Base-by-base conservation (phyloP, 495 filamentous ascomycete genomes). In the Thermothielavioides terrestris region DNA sequence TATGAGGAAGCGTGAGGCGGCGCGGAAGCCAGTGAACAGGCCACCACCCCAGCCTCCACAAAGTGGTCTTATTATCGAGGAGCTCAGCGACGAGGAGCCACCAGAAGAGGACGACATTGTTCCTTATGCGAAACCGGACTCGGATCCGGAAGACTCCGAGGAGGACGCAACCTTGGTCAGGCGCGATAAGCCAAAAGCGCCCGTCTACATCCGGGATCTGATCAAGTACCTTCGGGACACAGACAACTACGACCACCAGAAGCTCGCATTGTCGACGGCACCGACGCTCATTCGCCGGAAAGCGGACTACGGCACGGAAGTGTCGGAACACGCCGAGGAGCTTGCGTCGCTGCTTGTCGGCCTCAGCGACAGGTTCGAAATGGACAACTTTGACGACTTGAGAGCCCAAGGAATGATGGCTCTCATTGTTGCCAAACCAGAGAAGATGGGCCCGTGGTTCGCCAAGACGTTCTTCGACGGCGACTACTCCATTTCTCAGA, bases 191-290 rank as follows among this genome's bases (percentile, higher is more conserved):
- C 84, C 86, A 32, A 84, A 78, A 36, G 79, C 90, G 10, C 94
- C 90, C 22, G 89, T 96, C 3, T 98, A 98, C 52, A 86, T 96
- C 55, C 82, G 89, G 40, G 88, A 96, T 56, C 73, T 99, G 32
- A 80, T 96, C 37, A 61, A 68, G 23, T 87, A 81, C 61, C 77
- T 99, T 1, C 76, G 84, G 43, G 86, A 95, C 52, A 79, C 79
- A 3, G 89, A 95, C 34, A 84, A 83, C 56, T 85, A 88, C 48
- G 91, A 96, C 59, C 79, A 80, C 18, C 84, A 94, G 61, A 81
- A 84, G 38, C 74, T 97, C 6, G 88, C 85, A 34, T 71, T 99
- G 22, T 70, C 71, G 17, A 86, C 84, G 3, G 88, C 88, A 0
- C 81, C 89, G 6, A 68, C 74, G 0, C 72, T 99, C 1, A 95